A percentile compares a stretch with the other conserved stretches of the same genome.
phyloP scores from a whole-genome alignment of 1,284 basidiomycete genomes.

The Nidula niveotomentosa region DNA sequence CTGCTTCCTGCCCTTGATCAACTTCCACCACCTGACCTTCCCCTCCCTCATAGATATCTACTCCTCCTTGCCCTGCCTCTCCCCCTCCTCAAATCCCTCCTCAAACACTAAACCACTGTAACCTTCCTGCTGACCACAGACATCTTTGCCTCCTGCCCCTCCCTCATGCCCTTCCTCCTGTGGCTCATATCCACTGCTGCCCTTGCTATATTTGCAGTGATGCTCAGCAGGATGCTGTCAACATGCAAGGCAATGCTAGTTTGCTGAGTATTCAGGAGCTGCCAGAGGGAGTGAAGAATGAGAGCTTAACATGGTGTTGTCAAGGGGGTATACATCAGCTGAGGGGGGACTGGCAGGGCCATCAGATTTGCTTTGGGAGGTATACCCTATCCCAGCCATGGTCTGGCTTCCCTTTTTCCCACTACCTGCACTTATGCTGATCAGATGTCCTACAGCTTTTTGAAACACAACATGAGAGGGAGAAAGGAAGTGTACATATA shows the following conservation, averaged over 20 bases:
- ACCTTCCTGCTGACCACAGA: constrained; percentile 11
- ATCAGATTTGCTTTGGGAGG: constrained; percentile 43
- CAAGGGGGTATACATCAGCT: constrained; percentile 40
- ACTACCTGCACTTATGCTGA: too few species aligned
- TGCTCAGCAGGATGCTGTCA: constrained; percentile 51
- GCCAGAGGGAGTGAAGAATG: constrained; percentile 36
- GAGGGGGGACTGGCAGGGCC: constrained; percentile 44
- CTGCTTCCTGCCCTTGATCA: constrained; percentile 9
- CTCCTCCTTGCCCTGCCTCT: too few species aligned
- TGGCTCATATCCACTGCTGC: constrained; percentile 31
- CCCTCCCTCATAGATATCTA: constrained; percentile 9
- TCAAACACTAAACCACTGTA: constrained; percentile 3
- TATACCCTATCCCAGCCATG: constrained; percentile 20
- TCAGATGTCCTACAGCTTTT: too few species aligned
- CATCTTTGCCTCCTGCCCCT: constrained; percentile 23
- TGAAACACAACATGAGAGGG: too few species aligned
- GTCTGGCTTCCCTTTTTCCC: too few species aligned
- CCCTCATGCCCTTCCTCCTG: constrained; percentile 32
- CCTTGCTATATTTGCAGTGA: constrained; percentile 35
- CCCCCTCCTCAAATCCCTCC: constrained; percentile 7
- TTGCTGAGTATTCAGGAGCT: constrained; percentile 51
- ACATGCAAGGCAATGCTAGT: constrained; percentile 51
- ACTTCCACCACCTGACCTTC: constrained; percentile 12
- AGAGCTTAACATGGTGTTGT: constrained; percentile 47
- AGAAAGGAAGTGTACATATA: too few species aligned